phyloP scores from a whole-genome alignment of 2,329 filamentous ascomycete genomes.

The Rutstroemia sp. region DNA sequence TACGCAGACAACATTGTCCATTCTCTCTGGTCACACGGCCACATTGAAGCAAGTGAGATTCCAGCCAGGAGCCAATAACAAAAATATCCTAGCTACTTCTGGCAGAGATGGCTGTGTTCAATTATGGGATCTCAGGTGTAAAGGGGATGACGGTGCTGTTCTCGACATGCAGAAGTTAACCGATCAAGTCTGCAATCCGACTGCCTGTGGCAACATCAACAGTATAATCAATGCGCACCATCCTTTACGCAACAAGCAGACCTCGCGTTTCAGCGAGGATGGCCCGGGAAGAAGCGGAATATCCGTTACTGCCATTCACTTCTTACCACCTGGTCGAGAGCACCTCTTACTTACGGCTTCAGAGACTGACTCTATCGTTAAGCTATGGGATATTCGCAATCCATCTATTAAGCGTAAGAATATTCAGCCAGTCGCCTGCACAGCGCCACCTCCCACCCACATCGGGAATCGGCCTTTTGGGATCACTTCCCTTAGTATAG shows the following conservation, averaged over 20 bases:
- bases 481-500: constrained; percentile 77
- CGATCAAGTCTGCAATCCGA: constrained; percentile 26
- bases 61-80: constrained; percentile 65
- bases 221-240: constrained; percentile 51
- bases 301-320: constrained; percentile 86
- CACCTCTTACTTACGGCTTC: constrained; percentile 86
- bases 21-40: constrained; percentile 49
- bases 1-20: constrained; percentile 45
- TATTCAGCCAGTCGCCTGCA: constrained; percentile 64
- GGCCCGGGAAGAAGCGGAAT: constrained; percentile 51
- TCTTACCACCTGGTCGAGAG: constrained; percentile 68
- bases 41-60: constrained; percentile 90
- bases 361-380: constrained; percentile 79
- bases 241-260: not conserved
- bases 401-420: constrained; percentile 59
- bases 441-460: constrained; percentile 66
- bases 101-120: constrained; percentile 85
- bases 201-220: constrained; percentile 41
- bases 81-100: constrained; percentile 80
- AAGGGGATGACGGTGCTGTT: constrained; percentile 32
- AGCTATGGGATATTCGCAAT: constrained; percentile 88
- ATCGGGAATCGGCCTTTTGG: constrained; percentile 75
- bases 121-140: constrained; percentile 81
- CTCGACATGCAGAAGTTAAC: constrained; percentile 8
- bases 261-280: constrained; percentile 11